Percentiles rank a stretch among this genome's conserved stretches.
Conservation (phyloP, 2,329 filamentous ascomycete genomes). For the Nothopassalora personata region DNA sequence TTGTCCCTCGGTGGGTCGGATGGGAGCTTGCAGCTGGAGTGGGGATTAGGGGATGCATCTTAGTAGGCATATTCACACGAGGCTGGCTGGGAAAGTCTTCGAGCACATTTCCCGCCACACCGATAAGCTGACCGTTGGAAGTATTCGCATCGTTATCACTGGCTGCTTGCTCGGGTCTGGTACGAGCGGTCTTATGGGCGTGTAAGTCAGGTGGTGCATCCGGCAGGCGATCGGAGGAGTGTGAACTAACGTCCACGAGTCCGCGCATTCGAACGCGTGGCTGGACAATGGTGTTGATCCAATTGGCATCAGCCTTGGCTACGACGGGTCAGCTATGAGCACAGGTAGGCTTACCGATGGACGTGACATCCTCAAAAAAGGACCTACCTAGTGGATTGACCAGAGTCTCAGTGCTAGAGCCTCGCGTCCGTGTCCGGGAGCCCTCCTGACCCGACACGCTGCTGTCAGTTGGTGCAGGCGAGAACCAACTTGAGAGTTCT, state of each 20-base stretch:
- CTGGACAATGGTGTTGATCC: neutral
- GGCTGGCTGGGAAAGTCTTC: neutral
- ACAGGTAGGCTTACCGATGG: neutral
- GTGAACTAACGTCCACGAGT: neutral
- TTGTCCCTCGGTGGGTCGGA: neutral
- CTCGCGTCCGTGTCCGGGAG: neutral
- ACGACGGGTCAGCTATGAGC: neutral
- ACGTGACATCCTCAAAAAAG: neutral
- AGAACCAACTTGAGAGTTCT: neutral
- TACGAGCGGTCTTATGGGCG: neutral
- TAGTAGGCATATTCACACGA: neutral
- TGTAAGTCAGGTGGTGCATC: neutral
- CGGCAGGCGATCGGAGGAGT: neutral
- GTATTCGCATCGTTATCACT: neutral
- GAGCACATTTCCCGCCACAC: neutral
- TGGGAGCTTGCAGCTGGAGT: neutral
- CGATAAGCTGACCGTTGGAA: neutral
- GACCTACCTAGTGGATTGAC: neutral
- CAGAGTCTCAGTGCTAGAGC: neutral
- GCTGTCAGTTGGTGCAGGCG: neutral
- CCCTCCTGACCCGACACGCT: neutral
- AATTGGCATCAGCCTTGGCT: neutral
- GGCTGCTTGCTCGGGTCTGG: neutral
- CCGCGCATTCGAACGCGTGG: neutral
- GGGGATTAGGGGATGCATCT: neutral